Conservation (phyloP, 2,329 filamentous ascomycete species). For the Sordariomycetes sp. region DNA sequence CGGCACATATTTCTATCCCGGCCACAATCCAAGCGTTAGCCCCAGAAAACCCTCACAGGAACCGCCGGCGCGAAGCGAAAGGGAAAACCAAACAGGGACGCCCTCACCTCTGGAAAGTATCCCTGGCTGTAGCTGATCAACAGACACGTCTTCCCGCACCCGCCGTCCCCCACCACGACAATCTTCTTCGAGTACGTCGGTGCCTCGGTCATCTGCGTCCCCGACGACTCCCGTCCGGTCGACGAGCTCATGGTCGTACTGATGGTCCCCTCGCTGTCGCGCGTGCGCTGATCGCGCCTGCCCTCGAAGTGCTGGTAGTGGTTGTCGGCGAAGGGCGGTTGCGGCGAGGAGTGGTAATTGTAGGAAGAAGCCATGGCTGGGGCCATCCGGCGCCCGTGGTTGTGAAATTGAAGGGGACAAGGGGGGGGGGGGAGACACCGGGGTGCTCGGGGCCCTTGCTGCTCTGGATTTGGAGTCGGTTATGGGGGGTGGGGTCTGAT, state of each 20-base stretch:
- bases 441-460: too few relatives aligned
- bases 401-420: background rate
- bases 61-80: too few relatives aligned
- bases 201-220: constrained; percentile 77
- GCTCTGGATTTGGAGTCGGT: too few relatives aligned
- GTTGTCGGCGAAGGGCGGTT: constrained; percentile 5
- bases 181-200: constrained; percentile 98
- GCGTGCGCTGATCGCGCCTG: constrained; percentile 36
- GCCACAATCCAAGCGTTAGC: background rate
- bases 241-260: constrained; percentile 72
- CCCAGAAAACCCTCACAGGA: background rate
- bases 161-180: constrained; percentile 94
- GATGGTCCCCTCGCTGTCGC: constrained; percentile 80
- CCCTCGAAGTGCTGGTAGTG: background rate
- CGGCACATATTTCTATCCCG: constrained; percentile 90
- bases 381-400: background rate
- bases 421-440: too few relatives aligned
- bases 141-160: constrained; percentile 96
- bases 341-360: constrained; percentile 3
- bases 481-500: too few relatives aligned
- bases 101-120: constrained; percentile 88
- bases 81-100: background rate
- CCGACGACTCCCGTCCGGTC: constrained; percentile 62
- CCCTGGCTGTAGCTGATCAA: constrained; percentile 98
- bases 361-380: constrained; percentile 4